Evolutionary conservation across 306 rosid genomes (phyloP).

Genomic region (Quercus engelmannii): DNA sequence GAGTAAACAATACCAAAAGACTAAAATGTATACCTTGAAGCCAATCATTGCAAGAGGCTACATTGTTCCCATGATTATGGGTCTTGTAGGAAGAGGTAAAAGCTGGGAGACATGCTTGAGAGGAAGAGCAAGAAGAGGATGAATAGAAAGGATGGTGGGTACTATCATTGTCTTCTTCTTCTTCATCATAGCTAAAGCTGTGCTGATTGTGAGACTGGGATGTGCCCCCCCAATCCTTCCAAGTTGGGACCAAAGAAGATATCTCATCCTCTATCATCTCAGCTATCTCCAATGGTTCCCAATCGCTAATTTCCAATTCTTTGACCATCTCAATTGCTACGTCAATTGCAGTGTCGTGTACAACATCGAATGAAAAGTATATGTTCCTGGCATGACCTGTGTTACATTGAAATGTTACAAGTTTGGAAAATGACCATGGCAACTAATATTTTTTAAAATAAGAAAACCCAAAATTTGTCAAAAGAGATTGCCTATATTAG

Average conservation of each 20-base stretch:
- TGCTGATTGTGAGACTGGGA: conserved; percentile 35
- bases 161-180: conserved; percentile 27
- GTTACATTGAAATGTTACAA: not conserved
- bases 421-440: not conserved
- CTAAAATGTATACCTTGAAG: conserved; percentile 36
- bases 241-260: conserved; percentile 49
- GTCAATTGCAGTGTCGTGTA: conserved; percentile 64
- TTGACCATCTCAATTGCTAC: conserved; percentile 88
- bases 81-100: conserved; percentile 33
- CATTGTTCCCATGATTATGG: conserved; percentile 17
- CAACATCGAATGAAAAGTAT: conserved; percentile 68
- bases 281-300: conserved; percentile 73
- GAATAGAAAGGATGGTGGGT: conserved; percentile 45
- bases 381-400: conserved; percentile 59
- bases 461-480: not conserved
- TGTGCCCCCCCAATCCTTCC: conserved; percentile 38
- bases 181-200: conserved; percentile 55
- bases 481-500: no score
- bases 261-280: conserved; percentile 76
- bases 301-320: conserved; percentile 72
- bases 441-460: not conserved
- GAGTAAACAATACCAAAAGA: not conserved
- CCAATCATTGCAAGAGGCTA: conserved; percentile 31
- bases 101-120: conserved; percentile 43
- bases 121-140: conserved; percentile 49